Base-by-base conservation (phyloP, 371 early-diverging fungal species). In the Mortierella sp. region DNA sequence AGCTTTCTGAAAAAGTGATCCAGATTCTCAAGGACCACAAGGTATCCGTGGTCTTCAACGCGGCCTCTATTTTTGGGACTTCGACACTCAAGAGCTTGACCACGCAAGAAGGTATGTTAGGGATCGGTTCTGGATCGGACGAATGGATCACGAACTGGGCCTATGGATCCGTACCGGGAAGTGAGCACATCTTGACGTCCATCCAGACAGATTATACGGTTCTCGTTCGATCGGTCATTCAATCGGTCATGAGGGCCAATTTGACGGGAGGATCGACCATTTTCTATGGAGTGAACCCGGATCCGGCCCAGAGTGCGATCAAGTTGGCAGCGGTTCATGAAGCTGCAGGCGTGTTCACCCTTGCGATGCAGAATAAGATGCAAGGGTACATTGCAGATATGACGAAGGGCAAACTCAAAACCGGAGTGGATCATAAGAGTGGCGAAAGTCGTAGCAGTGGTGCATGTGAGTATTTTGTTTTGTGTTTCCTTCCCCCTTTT, bases 91-190 rank as follows among this genome's bases (percentile, higher is more conserved):
- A 78, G 53, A 64, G 62, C 48, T 50, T 78, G 28, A 78, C 78
- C 21, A 71, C 67, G 0, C 58, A 61, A 21, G 53, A 66, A 3
- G 78, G 71, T 3, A 49, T 66, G 11, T 70, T 65, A 37, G 78
- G 56, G 17, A 78, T 78, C 34, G 78, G 78, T n/a, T 70, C 65
- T 12, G 70, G 70, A 0, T 64, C 66, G 0, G 78, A 78, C 30
- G 78, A 78, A 50, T 78, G 78, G 78, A 46, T 78, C 31, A 78
- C 78, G 4, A 78, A 78, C 28, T 78, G 78, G 78, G 78, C 78
- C 3, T 66, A 65, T 32, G 78, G 78, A 3, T 78, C 78, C 5
- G 78, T 78, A 0, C 78, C 78, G 2, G 78, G 78, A 4, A 50
- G 50, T 7, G 78, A 78, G 19, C 61, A 66, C 31, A 67, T 78